Conservation (phyloP, 2,329 filamentous ascomycete genomes). For the Sporothrix luriei region DNA sequence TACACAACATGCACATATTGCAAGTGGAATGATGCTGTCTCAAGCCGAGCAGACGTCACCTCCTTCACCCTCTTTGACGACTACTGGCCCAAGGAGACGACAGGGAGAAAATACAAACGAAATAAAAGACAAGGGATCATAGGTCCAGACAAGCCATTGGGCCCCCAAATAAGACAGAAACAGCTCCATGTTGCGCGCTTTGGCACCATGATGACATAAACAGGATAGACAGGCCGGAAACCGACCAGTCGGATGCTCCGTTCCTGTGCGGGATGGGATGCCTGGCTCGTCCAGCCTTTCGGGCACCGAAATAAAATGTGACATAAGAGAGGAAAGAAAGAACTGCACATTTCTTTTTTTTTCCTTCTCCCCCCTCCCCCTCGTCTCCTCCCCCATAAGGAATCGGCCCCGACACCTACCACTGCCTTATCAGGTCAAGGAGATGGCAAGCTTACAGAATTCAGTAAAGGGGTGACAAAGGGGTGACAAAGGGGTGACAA, state of each 20-base stretch:
- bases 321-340: slow-evolving; percentile 2
- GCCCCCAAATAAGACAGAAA: slow-evolving; percentile 8
- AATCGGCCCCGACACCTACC: neutral
- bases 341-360: neutral
- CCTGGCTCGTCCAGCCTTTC: neutral
- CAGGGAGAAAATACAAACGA: neutral
- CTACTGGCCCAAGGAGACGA: too few species aligned
- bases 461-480: neutral
- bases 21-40: neutral
- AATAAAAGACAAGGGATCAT: neutral
- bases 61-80: too few species aligned
- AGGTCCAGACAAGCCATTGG: neutral
- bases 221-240: neutral
- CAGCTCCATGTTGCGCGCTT: slow-evolving; percentile 1
- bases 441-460: neutral
- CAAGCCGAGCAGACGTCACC: too few species aligned
- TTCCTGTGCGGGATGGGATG: neutral
- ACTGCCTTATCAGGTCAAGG: neutral
- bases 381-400: neutral
- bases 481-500: too few species aligned
- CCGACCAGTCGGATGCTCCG: neutral
- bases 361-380: neutral
- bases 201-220: neutral
- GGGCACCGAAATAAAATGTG: neutral
- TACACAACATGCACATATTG: neutral